phyloP scores from a whole-genome alignment of 371 early-diverging fungal genomes.

The Apophysomyces trapeziformis region DNA sequence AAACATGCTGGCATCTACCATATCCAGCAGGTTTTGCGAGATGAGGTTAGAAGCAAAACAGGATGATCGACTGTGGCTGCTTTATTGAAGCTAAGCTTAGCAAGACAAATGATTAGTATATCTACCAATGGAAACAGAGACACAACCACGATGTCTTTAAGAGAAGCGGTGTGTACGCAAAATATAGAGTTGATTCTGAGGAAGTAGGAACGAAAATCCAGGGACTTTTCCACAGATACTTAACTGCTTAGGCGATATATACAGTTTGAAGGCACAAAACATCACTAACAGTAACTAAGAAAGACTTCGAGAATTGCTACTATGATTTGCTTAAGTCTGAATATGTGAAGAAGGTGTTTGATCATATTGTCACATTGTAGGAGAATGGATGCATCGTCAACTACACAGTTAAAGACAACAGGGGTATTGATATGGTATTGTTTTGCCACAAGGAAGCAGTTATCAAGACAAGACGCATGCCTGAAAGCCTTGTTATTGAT shows the following conservation, averaged over 20 bases:
- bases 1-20: neutral
- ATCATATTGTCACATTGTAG: neutral
- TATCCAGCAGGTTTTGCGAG: neutral
- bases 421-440: neutral
- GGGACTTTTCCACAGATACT: neutral
- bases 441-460: neutral
- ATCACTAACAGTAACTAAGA: neutral
- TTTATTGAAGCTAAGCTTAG: neutral
- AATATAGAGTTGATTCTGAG: neutral
- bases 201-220: neutral
- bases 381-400: neutral
- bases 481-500: too few species aligned
- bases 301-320: neutral
- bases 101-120: neutral
- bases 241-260: neutral
- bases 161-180: neutral
- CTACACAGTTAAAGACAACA: neutral
- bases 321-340: neutral
- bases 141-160: neutral
- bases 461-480: neutral
- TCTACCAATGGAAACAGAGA: neutral
- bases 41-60: neutral
- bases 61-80: neutral
- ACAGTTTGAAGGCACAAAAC: neutral
- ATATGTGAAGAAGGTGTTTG: neutral